Evolutionary conservation across 1,284 basidiomycete genomes (phyloP).

Genomic region (Cryptococcus sp.): DNA sequence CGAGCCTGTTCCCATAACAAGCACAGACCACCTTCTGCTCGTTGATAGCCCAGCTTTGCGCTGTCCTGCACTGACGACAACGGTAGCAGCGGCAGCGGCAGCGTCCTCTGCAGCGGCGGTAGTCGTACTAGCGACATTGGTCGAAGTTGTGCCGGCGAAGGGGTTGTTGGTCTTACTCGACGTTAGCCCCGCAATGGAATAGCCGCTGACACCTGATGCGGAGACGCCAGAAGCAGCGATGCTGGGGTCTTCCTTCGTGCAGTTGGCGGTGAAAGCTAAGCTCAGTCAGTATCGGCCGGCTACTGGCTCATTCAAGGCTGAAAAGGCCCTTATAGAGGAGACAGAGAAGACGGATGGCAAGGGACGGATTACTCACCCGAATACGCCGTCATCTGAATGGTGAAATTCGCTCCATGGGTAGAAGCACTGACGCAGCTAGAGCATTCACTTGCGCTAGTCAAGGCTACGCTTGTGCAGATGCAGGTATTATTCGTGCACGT

Average conservation of each 20-base stretch:
- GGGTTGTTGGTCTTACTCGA: background rate
- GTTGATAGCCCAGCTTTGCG: no score
- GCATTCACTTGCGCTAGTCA: constrained; percentile 19
- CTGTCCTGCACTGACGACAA: no score
- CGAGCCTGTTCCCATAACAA: no score
- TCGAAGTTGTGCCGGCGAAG: background rate
- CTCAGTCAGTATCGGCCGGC: no score
- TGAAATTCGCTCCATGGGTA: constrained; percentile 5
- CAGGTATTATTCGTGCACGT: constrained; percentile 27
- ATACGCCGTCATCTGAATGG: constrained; percentile 14
- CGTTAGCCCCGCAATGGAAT: background rate
- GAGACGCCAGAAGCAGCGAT: background rate
- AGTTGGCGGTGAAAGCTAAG: constrained; percentile 15
- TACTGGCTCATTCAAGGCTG: no score
- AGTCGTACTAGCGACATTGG: background rate
- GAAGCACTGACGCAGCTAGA: constrained; percentile 22
- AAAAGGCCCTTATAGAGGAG: background rate
- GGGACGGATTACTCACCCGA: constrained; percentile 6
- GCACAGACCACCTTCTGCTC: no score
- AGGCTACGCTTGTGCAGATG: constrained; percentile 23
- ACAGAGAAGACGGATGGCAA: background rate
- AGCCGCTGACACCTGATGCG: background rate
- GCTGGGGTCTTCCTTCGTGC: constrained; percentile 3
- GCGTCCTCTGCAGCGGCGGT: constrained; percentile 1
- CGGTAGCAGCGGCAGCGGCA: background rate